Conservation (phyloP, 768 basidiomycete species). For the Pleurotus giganteus region DNA sequence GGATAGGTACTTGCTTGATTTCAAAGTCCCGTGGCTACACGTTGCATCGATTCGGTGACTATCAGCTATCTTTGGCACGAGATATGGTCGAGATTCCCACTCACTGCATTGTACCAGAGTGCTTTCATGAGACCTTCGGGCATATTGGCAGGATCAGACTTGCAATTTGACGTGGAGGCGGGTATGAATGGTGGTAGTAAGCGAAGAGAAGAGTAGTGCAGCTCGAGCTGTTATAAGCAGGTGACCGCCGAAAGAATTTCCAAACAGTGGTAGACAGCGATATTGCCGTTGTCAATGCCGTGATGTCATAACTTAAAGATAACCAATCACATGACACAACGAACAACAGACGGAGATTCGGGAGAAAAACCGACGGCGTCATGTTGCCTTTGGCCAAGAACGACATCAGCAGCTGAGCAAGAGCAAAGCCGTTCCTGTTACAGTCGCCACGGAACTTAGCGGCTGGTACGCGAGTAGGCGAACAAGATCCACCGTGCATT, state of each 20-base stretch:
- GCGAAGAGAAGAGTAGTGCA: background rate
- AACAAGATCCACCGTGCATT: too few relatives aligned
- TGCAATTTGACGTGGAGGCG: background rate
- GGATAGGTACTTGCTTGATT: conserved; percentile 66
- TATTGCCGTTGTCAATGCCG: conserved; percentile 6
- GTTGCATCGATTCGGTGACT: conserved; percentile 11
- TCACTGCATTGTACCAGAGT: conserved; percentile 59
- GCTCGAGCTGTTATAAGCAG: conserved; percentile 1
- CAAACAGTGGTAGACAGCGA: conserved; percentile 7
- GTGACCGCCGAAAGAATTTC: conserved; percentile 7
- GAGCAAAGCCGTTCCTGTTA: too few relatives aligned
- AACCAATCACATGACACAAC: conserved; percentile 9
- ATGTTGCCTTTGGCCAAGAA: too few relatives aligned
- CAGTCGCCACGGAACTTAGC: too few relatives aligned
- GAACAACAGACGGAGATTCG: too few relatives aligned
- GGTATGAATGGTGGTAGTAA: background rate
- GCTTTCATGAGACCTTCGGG: conserved; percentile 62
- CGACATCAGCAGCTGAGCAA: too few relatives aligned
- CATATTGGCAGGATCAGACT: conserved; percentile 29
- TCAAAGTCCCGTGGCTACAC: conserved; percentile 63
- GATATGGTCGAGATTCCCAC: conserved; percentile 13
- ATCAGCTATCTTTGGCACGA: conserved; percentile 6
- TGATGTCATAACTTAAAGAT: conserved; percentile 3
- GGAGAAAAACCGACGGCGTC: too few relatives aligned
- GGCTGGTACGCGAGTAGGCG: too few relatives aligned